Conservation (phyloP, 306 rosid species). For the Clitoria ternatea region DNA sequence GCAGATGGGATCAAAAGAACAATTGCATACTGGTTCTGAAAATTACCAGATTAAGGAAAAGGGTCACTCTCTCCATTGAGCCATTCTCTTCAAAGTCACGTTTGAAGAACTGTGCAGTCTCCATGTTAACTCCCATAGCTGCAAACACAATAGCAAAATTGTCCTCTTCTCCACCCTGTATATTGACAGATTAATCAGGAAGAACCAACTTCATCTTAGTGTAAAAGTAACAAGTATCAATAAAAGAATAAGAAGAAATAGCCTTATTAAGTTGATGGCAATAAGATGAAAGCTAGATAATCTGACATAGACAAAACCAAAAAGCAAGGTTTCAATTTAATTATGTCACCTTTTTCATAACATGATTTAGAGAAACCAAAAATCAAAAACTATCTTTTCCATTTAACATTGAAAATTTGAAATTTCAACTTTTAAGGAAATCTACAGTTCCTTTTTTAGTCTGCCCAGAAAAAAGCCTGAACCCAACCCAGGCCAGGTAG, state of each 20-base stretch:
- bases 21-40: slow-evolving; percentile 7
- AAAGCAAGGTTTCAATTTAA: not conserved
- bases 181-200: slow-evolving; percentile 23
- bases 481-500: no score
- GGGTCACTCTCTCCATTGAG: slow-evolving; percentile 99
- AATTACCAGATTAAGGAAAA: slow-evolving; percentile 88
- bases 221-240: not conserved
- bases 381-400: not conserved
- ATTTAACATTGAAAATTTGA: not conserved
- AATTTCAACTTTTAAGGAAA: not conserved
- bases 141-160: slow-evolving; percentile 99
- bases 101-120: slow-evolving; percentile 96
- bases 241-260: not conserved
- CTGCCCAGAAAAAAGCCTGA: no score
- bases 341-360: not conserved
- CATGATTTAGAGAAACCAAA: slow-evolving; percentile 2
- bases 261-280: slow-evolving; percentile 1
- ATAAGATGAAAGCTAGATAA: not conserved
- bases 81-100: slow-evolving; percentile 99
- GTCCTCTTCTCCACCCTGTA: slow-evolving; percentile 78
- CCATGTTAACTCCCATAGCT: slow-evolving; percentile 99
- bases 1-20: not conserved
- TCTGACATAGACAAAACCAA: not conserved
- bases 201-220: slow-evolving; percentile 3
- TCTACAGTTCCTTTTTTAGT: no score